phyloP scores from a whole-genome alignment of 208 protist species.

The Porcisia hertigi region DNA sequence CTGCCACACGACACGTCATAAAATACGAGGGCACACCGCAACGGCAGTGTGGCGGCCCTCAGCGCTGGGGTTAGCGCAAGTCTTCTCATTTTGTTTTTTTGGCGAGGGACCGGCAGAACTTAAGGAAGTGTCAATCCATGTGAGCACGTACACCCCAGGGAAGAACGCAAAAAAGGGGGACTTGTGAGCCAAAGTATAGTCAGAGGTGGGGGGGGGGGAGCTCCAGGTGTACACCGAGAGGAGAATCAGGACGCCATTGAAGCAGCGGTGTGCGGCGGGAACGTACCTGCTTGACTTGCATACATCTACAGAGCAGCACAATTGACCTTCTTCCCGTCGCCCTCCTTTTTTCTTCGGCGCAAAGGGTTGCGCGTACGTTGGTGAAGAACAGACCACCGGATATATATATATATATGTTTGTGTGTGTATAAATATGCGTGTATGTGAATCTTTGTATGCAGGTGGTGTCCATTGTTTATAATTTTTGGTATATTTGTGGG shows the following conservation, averaged over 20 bases:
- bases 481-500: too few relatives aligned
- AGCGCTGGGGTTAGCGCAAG: constrained; percentile 1
- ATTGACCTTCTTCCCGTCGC: background rate
- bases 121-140: background rate
- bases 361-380: background rate
- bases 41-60: background rate
- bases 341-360: background rate
- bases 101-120: background rate
- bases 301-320: background rate
- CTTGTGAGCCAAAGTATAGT: background rate
- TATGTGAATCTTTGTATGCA: background rate
- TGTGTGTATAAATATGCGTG: background rate
- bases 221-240: background rate
- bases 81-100: constrained; percentile 13
- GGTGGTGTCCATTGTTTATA: too few relatives aligned
- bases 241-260: background rate
- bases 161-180: background rate
- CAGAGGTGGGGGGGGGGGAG: background rate
- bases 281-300: background rate
- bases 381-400: background rate
- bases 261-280: background rate
- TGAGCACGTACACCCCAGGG: background rate
- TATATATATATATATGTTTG: too few relatives aligned
- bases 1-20: background rate
- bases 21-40: background rate